Conservation (phyloP, 1,284 basidiomycete genomes). For the Trametes hirsuta region DNA sequence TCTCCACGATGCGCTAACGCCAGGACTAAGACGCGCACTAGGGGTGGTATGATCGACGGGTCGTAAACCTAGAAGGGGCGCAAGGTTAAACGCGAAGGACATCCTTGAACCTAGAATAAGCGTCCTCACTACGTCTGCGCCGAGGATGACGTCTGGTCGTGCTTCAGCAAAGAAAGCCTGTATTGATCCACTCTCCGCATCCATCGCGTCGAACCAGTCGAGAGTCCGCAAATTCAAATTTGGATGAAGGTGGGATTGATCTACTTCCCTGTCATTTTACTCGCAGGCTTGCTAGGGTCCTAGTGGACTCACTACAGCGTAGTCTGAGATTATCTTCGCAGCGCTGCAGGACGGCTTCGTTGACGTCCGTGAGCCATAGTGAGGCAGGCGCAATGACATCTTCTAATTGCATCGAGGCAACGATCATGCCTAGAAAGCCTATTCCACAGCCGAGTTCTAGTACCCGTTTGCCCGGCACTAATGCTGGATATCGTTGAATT, state of each 20-base stretch:
- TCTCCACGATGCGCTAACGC: conserved; percentile 39
- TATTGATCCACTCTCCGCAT: conserved; percentile 31
- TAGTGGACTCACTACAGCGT: conserved; percentile 59
- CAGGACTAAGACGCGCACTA: conserved; percentile 55
- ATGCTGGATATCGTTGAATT: conserved; percentile 41
- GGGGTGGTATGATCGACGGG: conserved; percentile 58
- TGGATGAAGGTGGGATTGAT: conserved; percentile 53
- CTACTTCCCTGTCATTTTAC: conserved; percentile 35
- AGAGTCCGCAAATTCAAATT: conserved; percentile 47
- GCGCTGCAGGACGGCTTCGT: conserved; percentile 62
- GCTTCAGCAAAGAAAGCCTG: conserved; percentile 44
- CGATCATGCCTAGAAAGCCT: conserved; percentile 71
- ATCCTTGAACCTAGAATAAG: neutral
- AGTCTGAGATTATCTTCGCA: conserved; percentile 62
- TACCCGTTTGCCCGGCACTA: conserved; percentile 50
- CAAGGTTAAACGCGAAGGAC: neutral
- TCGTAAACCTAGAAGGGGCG: conserved; percentile 62
- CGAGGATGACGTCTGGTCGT: conserved; percentile 60
- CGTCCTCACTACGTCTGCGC: conserved; percentile 66
- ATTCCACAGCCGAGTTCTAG: conserved; percentile 75
- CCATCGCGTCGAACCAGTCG: conserved; percentile 68
- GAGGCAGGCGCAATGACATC: conserved; percentile 13
- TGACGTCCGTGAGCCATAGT: conserved; percentile 67
- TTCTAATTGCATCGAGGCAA: conserved; percentile 45
- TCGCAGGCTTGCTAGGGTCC: neutral